Evolutionary conservation across 2,329 filamentous ascomycete species (phyloP).

Genomic region (Pseudogymnoascus sp.): DNA sequence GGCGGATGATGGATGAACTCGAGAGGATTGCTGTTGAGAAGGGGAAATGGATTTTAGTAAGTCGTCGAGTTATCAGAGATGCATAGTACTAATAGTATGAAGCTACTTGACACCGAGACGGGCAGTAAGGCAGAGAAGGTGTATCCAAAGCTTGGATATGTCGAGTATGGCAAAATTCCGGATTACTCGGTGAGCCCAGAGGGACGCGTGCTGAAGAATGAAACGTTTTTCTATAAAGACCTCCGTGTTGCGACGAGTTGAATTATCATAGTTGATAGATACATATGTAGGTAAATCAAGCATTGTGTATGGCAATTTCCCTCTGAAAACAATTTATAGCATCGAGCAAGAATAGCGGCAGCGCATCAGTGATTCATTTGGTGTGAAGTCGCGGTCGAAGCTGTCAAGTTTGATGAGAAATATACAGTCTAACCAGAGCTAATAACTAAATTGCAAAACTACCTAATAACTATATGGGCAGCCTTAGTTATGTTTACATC

Average conservation of each 20-base stretch:
- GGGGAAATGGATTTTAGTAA: constrained; percentile 47
- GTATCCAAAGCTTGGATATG: constrained; percentile 51
- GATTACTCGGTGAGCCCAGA: constrained; percentile 44
- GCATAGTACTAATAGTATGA: constrained; percentile 13
- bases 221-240: constrained; percentile 54
- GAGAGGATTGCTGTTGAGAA: constrained; percentile 45
- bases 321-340: not conserved
- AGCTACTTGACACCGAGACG: constrained; percentile 48
- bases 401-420: not conserved
- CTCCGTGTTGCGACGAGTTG: constrained; percentile 25
- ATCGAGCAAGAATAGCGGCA: not conserved
- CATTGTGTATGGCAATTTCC: not conserved
- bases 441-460: too few species aligned
- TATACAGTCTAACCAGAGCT: too few species aligned
- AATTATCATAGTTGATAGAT: not conserved
- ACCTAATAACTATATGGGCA: not conserved
- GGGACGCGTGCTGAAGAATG: constrained; percentile 40
- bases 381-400: not conserved
- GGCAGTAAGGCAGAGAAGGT: constrained; percentile 46
- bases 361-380: not conserved
- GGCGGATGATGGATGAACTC: constrained; percentile 44
- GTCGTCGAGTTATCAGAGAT: constrained; percentile 23
- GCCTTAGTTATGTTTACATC: not conserved
- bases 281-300: not conserved
- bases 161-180: constrained; percentile 45